A percentile compares a stretch with the other conserved stretches of the same genome.
Evolutionary conservation across 257 asterid genomes (phyloP).

Genomic region (Knoxia roxburghii): DNA sequence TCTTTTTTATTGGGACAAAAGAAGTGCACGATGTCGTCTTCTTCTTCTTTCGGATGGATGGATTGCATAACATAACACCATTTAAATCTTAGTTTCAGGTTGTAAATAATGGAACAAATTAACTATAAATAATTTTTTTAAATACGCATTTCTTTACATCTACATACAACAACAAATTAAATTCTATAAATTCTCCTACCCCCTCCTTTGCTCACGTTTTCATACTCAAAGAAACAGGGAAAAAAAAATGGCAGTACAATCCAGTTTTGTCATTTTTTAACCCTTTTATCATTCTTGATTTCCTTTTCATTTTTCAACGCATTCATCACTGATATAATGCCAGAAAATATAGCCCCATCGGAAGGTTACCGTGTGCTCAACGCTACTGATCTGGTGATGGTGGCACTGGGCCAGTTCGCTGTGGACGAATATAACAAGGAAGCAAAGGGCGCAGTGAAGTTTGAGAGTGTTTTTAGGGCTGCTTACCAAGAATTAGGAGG

Average conservation of each 20-base stretch:
- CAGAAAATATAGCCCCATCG: neutral
- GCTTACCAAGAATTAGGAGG: neutral
- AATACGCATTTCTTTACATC: too few species aligned
- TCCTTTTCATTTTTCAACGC: neutral
- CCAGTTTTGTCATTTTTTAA: neutral
- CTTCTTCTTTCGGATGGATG: too few species aligned
- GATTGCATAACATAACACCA: too few species aligned
- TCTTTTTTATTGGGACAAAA: too few species aligned
- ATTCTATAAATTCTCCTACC: too few species aligned
- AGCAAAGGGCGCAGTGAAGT: neutral
- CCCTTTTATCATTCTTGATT: slow-evolving; percentile 1
- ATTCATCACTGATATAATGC: neutral
- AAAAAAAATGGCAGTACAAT: neutral
- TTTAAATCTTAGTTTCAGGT: too few species aligned
- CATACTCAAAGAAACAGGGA: neutral
- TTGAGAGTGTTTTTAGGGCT: neutral
- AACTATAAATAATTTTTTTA: too few species aligned
- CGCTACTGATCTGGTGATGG: neutral
- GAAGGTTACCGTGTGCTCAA: neutral
- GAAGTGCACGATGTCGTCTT: too few species aligned
- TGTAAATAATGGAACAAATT: too few species aligned
- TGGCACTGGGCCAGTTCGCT: neutral
- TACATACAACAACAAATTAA: too few species aligned
- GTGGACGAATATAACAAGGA: neutral
- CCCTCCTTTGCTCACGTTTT: too few species aligned